Evolutionary conservation across 225 moss, liverwort and hornwort genomes (phyloP), one percentile per base, ranked within the genome.

Genomic region (Pseudisothecium myosuroides): DNA sequence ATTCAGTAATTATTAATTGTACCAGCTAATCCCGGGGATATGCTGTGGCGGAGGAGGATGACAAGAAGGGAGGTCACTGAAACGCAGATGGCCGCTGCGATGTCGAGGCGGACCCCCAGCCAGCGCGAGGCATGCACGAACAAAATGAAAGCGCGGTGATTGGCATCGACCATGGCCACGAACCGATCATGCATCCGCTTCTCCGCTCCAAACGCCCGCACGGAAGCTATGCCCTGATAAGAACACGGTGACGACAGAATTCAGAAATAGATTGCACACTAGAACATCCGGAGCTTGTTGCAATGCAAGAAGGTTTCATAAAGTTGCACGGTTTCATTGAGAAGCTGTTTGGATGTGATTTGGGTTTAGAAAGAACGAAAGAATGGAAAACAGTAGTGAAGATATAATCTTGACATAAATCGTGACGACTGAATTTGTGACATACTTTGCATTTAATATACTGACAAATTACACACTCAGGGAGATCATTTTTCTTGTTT

Each of bases 21-120:
- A 95, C 98, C 98, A 62, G 96, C 93, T 86, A 96, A 81, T 76
- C 98, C 96, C 71, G 96, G 96, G 66, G 87, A 84, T 66, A 99
- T 86, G 22, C 45, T 78, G 58, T 95, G 83, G 69, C 97, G 94
- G 41, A 97, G 94, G 55, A 99, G 88, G 67, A 99, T 88, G 26
- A 96, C 90, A 45, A 99, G 90, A 69, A 96, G 91, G 52, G 98
- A 72, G 65, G 92, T 84, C 66, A 91, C 56, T 56, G 95, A 85
- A 69, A 95, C 94, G 81, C 96, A 97, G 31, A 96, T 45, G 43
- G 94, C 87, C 28, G 96, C 95, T 65, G 88, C 93, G 31, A 96
- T 86, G 89, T 99, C 97, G 34, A 99, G 96, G 43, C 98, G 96
- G 59, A 93, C 52, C 62, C 97, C 98, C 61, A 99, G 95, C 98